phyloP scores from a whole-genome alignment of 495 filamentous ascomycete genomes.

The Darksidea phi region DNA sequence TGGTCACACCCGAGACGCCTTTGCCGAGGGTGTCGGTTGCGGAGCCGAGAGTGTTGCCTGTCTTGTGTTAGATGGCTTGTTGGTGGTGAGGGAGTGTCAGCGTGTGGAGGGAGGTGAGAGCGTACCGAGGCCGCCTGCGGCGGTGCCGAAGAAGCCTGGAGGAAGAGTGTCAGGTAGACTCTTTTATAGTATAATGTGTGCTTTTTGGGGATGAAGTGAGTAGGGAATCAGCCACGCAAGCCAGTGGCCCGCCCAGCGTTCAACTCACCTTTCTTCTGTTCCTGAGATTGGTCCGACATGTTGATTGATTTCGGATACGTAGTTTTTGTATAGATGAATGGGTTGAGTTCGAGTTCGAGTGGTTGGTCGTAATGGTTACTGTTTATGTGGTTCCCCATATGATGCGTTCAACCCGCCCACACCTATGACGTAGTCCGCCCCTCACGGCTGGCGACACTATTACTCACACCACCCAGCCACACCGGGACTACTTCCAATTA shows the following conservation, averaged over 20 bases:
- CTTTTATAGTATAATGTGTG: too few species aligned
- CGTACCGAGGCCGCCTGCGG: slow-evolving; percentile 27
- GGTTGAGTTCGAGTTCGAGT: too few species aligned
- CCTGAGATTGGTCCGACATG: slow-evolving; percentile 18
- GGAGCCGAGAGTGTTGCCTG: slow-evolving; percentile 49
- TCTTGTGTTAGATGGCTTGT: background rate
- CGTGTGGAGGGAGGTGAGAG: background rate
- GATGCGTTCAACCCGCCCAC: too few species aligned
- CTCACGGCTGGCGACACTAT: too few species aligned
- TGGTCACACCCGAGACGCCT: slow-evolving; percentile 56
- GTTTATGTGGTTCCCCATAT: background rate
- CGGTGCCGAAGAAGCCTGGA: slow-evolving; percentile 34
- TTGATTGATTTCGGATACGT: too few species aligned
- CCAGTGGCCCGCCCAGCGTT: background rate
- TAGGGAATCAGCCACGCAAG: too few species aligned
- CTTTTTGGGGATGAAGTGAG: too few species aligned
- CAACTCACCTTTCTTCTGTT: slow-evolving; percentile 28
- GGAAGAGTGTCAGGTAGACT: background rate
- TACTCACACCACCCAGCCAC: slow-evolving; percentile 4
- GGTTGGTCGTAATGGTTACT: too few species aligned
- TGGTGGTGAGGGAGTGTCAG: background rate
- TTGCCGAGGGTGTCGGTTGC: slow-evolving; percentile 60
- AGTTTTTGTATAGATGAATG: too few species aligned
- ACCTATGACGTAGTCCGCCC: background rate
- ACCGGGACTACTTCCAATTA: background rate